Conservation (phyloP, 2,329 filamentous ascomycete genomes). For the Pseudopithomyces maydicus region DNA sequence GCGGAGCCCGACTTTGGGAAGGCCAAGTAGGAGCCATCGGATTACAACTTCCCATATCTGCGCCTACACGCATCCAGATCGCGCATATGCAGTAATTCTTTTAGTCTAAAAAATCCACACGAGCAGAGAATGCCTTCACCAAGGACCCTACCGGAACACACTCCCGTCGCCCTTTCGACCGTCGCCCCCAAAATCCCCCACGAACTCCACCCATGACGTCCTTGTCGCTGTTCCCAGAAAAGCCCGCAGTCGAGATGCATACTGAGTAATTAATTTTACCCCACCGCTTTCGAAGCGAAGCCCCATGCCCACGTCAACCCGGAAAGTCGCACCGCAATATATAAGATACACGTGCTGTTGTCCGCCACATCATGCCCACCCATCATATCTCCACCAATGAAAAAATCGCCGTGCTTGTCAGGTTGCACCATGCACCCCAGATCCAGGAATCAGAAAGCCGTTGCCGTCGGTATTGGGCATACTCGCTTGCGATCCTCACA, state of each 20-base stretch:
- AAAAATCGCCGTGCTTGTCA: background rate
- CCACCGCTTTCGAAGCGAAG: background rate
- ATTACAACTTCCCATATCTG: background rate
- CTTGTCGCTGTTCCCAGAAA: background rate
- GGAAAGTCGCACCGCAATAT: conserved; percentile 6
- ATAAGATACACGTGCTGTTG: conserved; percentile 28
- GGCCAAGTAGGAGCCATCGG: conserved; percentile 2
- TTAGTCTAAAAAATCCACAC: background rate
- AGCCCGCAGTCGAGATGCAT: background rate
- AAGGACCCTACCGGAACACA: background rate
- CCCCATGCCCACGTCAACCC: conserved; percentile 1
- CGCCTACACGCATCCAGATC: background rate
- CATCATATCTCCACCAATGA: conserved; percentile 29
- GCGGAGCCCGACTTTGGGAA: conserved; percentile 52
- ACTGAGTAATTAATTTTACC: background rate
- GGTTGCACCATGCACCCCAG: conserved; percentile 11
- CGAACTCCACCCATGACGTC: background rate
- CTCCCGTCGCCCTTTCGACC: background rate
- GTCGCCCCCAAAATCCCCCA: background rate
- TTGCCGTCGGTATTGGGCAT: conserved; percentile 1
- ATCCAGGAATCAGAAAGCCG: conserved; percentile 16
- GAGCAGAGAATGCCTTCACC: background rate
- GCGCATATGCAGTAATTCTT: background rate
- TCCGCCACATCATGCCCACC: conserved; percentile 9
- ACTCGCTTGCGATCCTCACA: conserved; percentile 7